Evolutionary conservation across 2,329 filamentous ascomycete species (phyloP).

Genomic region (Arthrinium puccinioides): DNA sequence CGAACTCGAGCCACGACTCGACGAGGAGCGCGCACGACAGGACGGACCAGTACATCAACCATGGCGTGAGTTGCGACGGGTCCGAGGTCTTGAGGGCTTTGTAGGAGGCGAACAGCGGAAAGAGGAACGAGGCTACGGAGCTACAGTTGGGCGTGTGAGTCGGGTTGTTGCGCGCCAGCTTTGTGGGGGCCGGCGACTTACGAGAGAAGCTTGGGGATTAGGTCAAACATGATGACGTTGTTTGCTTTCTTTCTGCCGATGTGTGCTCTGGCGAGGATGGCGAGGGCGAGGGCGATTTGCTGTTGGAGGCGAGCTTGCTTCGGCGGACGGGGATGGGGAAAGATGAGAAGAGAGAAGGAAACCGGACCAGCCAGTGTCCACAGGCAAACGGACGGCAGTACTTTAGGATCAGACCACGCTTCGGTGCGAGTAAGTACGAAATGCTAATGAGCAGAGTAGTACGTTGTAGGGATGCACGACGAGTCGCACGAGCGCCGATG

Average conservation of each 20-base stretch:
- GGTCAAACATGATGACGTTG: constrained; percentile 47
- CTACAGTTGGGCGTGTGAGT: constrained; percentile 35
- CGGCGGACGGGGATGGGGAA: too few species aligned
- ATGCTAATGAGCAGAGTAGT: too few species aligned
- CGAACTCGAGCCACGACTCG: constrained; percentile 83
- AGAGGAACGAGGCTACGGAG: constrained; percentile 80
- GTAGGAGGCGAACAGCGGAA: constrained; percentile 95
- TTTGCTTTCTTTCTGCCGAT: neutral
- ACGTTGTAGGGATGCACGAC: too few species aligned
- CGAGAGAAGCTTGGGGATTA: constrained; percentile 59
- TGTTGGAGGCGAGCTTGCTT: too few species aligned
- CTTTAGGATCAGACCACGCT: too few species aligned
- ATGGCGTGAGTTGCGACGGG: constrained; percentile 84
- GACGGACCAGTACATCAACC: constrained; percentile 99
- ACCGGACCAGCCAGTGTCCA: too few species aligned
- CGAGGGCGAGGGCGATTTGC: too few species aligned
- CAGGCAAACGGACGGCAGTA: too few species aligned
- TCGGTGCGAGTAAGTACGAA: too few species aligned
- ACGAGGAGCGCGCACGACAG: constrained; percentile 72
- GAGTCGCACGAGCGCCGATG: too few species aligned
- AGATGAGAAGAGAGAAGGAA: too few species aligned
- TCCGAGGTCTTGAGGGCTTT: constrained; percentile 93
- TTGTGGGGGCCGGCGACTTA: constrained; percentile 30
- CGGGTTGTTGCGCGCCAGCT: neutral
- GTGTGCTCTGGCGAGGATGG: neutral